Evolutionary conservation across 306 rosid species (phyloP), one percentile per base, ranked within the genome.

Genomic region (Gastrolobium bilobum): DNA sequence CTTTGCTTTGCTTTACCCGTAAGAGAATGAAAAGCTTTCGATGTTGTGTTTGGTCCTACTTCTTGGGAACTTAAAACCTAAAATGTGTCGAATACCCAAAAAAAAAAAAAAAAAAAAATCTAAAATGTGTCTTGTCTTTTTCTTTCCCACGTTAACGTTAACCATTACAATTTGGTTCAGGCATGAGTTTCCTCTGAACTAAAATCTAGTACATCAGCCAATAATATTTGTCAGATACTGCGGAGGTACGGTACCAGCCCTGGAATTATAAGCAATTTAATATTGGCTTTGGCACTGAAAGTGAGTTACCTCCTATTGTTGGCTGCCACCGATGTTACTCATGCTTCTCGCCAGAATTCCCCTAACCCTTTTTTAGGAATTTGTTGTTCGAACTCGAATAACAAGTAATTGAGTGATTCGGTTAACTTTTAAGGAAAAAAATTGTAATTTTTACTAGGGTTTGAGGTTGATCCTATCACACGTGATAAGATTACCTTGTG

Each of bases 1-100:
- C 66, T 64, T 76, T 79, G 66, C 66, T 64, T 76, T 79, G 66
- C 72, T 69, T 79, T 79, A 35, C 71, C 68, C 66, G 33, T 10
- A 52, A 72, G 84, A 71, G 73, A 71, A 30, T 33, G 59, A 3
- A 13, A 71, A 61, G 8, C 61, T 60, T 68, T 43, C 5, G 9
- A 39, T 26, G 14, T 33, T 34, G 53, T 35, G 52, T 70, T 69
- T 6, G 33, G 60, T 47, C 62, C 11, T 20, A 20, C 26, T 20
- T 20, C 26, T 44, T 67, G 4, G 56, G 57, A 48, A 42, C 10
- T 70, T 3, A 1, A 47, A 33, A 13, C 33, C 15, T 39, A 20
- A 1, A 48, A 76, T 37, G 65, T 31, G 44, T 42, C 29, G n/a
- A n/a, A n/a, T n/a, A n/a, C n/a, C n/a, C n/a, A n/a, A n/a, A n/a